Evolutionary conservation across 805 yeast genomes (phyloP), one percentile per base, ranked within the genome.

Genomic region (Grigorovia humatica): DNA sequence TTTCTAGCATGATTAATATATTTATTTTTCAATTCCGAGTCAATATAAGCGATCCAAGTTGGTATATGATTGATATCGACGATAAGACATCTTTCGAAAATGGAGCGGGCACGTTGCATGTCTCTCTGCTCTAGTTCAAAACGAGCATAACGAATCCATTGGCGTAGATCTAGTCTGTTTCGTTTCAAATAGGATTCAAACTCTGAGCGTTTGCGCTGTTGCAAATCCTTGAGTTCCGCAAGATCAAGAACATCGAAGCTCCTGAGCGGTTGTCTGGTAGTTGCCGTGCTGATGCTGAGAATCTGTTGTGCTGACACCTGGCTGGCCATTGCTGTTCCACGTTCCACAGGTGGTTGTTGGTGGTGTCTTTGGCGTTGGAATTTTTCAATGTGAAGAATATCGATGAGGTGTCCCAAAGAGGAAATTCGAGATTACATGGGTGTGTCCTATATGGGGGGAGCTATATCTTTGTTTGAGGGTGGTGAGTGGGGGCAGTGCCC

Each of bases 131-230:
- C 85, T 4, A 82, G 65, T 67, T 91, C 99, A 79, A 89, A 88
- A 53, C 77, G 78, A 0, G 96, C 98, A 66, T 91, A 93, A 51
- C 96, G 73, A 64, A 88, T 75, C 96, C 98, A 93, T 64, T 89
- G 96, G 1, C 88, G 84, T 60, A 78, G 74, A 61, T 88, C 89
- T 40, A 84, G 77, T 53, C 96, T 71, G 64, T 91, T 91, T 57
- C 93, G 77, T 58, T 93, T 80, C 50, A 93, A 69, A n/a, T 90
- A 95, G 57, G 82, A 82, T 68, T 93, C 98, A 64, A 74, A 91
- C 57, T 87, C 96, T 38, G 78, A 76, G 54, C 99, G 72, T 58
- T 85, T 88, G 27, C 89, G 72, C 27, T 84, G 75, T 64, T 88
- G 96, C 53, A 70, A 76, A 57, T 88, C 91, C 46, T 77, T 74